phyloP scores from a whole-genome alignment of 1,139 yeast species.

The Diutina ranongensis region DNA sequence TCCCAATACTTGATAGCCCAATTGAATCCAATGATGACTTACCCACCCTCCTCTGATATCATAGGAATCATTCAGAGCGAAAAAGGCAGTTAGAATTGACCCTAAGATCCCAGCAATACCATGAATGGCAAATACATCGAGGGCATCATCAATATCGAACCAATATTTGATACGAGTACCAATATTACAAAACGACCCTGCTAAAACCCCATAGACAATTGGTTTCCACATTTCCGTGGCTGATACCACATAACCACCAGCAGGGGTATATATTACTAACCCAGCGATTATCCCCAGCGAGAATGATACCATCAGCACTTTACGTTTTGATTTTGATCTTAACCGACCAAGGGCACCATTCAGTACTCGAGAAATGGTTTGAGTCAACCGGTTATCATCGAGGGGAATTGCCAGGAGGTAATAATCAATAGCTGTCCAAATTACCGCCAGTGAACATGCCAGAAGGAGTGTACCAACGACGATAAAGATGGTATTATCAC shows the following conservation, averaged over 20 bases:
- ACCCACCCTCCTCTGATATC: slow-evolving; percentile 36
- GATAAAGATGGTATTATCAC: slow-evolving; percentile 12
- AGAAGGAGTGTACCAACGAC: slow-evolving; percentile 25
- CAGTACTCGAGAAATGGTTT: neutral
- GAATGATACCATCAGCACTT: slow-evolving; percentile 29
- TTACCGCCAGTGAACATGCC: slow-evolving; percentile 24
- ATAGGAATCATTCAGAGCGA: slow-evolving; percentile 17
- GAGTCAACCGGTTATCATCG: slow-evolving; percentile 13
- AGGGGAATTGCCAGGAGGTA: slow-evolving; percentile 29
- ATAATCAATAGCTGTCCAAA: slow-evolving; percentile 30
- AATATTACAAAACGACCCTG: slow-evolving; percentile 26
- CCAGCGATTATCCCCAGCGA: slow-evolving; percentile 35
- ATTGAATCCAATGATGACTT: slow-evolving; percentile 33
- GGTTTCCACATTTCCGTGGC: slow-evolving; percentile 28
- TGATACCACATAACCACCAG: slow-evolving; percentile 27
- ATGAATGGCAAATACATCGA: slow-evolving; percentile 36
- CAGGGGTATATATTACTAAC: slow-evolving; percentile 34
- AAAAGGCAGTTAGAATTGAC: slow-evolving; percentile 30
- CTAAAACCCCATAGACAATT: slow-evolving; percentile 28
- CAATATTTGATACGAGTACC: slow-evolving; percentile 32
- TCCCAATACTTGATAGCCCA: slow-evolving; percentile 38
- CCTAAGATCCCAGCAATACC: slow-evolving; percentile 35
- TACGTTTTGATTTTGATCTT: slow-evolving; percentile 9
- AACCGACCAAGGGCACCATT: neutral
- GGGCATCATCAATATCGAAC: slow-evolving; percentile 30